Evolutionary conservation across 2,329 filamentous ascomycete genomes (phyloP), one percentile per base, ranked within the genome.

Genomic region (Alternaria infectoria): DNA sequence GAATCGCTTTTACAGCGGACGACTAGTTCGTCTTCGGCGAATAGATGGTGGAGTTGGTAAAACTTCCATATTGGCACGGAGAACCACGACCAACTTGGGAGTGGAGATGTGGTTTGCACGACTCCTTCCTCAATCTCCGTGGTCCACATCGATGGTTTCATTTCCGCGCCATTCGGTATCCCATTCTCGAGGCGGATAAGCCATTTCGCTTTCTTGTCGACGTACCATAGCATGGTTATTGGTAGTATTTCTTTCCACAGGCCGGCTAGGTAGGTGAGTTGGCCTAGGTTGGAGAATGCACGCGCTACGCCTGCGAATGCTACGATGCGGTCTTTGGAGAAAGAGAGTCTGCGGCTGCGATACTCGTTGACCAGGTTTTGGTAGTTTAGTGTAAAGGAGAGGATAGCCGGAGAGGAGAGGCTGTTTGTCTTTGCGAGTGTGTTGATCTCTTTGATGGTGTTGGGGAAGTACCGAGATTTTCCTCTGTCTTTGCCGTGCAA

Each of bases 291-390:
- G 0, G 30, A 8, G n/a, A 45, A 54, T 0, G 66, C 68, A 2
- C 56, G 25, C 3, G 64, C 64, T 9, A 67, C 50, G 5, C 66
- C 68, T 0, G 64, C 62, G 19, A 65, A 67, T 0, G 66, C 68
- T 1, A 69, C 17, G 5, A 65, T 44, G 12, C 66, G 54, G 23
- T 70, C 68, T 21, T 50, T 49, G 4, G 43, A 32, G 9, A 51
- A 56, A 0, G 46, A 57, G 1, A 69, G 40, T 1, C 47, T 28
- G 2, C 66, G 49, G 0, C 6, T 25, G 2, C 59, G 59, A 6
- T 70, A 70, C 46, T 70, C 64, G 6, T 60, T 49, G 0, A 67
- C 6, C 0, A 32, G 4, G 5, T 44, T 44, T 19, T 44, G 40
- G n/a, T 19, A 44, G n/a, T 5, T 2, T 10, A 44, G 6, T 8